Conservation (phyloP, 75 land plant genomes). For the Pseudotsuga menziesii region DNA sequence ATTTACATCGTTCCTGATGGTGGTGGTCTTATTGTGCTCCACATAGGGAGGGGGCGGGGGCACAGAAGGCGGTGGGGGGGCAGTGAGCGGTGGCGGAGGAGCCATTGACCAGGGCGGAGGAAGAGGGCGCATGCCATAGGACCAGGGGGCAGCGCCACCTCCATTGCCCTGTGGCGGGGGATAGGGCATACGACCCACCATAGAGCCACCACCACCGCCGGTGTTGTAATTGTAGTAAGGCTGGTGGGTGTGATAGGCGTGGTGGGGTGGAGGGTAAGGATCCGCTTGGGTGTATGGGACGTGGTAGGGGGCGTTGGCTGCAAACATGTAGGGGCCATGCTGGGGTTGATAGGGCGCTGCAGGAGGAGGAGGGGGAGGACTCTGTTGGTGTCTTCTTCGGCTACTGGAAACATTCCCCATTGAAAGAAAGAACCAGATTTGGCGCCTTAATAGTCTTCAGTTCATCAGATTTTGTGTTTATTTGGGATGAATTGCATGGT, state of each 20-base stretch:
- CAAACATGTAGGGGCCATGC: conserved; percentile 2
- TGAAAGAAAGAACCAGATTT: background rate
- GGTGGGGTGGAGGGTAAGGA: conserved; percentile 13
- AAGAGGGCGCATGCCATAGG: background rate
- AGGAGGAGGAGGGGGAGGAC: conserved; percentile 19
- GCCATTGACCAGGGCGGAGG: conserved; percentile 9
- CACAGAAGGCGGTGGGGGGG: conserved; percentile 2
- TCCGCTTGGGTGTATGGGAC: conserved; percentile 20
- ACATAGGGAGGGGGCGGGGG: conserved; percentile 35
- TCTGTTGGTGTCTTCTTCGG: conserved; percentile 20
- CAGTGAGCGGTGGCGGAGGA: conserved; percentile 7
- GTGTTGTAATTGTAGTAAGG: conserved; percentile 14
- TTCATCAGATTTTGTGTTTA: too few relatives aligned
- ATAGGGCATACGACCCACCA: conserved; percentile 16
- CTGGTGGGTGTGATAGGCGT: conserved; percentile 15
- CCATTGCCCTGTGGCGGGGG: conserved; percentile 10
- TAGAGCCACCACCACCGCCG: conserved; percentile 16
- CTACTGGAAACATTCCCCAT: conserved; percentile 41
- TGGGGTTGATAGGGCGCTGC: conserved; percentile 6
- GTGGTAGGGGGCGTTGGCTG: conserved; percentile 21
- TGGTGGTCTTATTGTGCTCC: conserved; percentile 86
- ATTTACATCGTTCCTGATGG: conserved; percentile 90
- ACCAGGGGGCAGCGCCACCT: background rate
- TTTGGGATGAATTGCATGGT: too few relatives aligned
- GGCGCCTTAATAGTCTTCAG: too few relatives aligned